A percentile compares a stretch with the other conserved stretches of the same genome.
These are phyloP conservation scores for Suhomyces bolitotheri DNA, from an alignment of 1,139 yeast species.

Conservation along the genomic window DNA sequence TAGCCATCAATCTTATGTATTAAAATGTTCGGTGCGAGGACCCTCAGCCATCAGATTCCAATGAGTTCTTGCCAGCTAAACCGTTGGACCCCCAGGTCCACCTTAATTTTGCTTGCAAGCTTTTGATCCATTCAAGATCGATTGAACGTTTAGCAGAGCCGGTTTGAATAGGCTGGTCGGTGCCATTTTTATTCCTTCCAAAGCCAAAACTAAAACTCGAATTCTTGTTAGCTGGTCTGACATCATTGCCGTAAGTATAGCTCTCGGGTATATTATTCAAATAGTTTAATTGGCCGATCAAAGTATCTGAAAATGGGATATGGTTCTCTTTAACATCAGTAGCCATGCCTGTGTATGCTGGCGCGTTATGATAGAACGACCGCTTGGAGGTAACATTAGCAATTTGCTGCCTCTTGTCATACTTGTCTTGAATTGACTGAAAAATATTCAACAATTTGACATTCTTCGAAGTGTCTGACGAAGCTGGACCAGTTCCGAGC, in stretches of 20 bases:
- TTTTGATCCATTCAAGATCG: conserved; percentile 30
- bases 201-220: conserved; percentile 9
- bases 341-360: conserved; percentile 15
- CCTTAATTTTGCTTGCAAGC: conserved; percentile 30
- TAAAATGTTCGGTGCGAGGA: too few relatives aligned
- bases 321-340: conserved; percentile 10
- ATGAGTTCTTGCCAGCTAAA: conserved; percentile 10
- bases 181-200: conserved; percentile 10
- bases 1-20: too few relatives aligned
- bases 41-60: conserved; percentile 8
- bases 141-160: conserved; percentile 13
- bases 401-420: conserved; percentile 12
- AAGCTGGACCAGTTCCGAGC: too few relatives aligned
- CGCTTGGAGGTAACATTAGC: conserved; percentile 11
- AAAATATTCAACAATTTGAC: conserved; percentile 26
- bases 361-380: conserved; percentile 17
- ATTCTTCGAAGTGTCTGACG: conserved; percentile 7
- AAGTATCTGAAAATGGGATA: conserved; percentile 23
- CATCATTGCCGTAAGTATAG: conserved; percentile 11
- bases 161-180: conserved; percentile 2
- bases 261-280: conserved; percentile 24
- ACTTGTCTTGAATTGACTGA: conserved; percentile 24
- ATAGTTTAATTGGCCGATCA: conserved; percentile 27
- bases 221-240: neutral
- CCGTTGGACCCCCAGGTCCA: conserved; percentile 31